Conservation (phyloP, 192 early-diverging fungal genomes). For the Entophlyctis helioformis region DNA sequence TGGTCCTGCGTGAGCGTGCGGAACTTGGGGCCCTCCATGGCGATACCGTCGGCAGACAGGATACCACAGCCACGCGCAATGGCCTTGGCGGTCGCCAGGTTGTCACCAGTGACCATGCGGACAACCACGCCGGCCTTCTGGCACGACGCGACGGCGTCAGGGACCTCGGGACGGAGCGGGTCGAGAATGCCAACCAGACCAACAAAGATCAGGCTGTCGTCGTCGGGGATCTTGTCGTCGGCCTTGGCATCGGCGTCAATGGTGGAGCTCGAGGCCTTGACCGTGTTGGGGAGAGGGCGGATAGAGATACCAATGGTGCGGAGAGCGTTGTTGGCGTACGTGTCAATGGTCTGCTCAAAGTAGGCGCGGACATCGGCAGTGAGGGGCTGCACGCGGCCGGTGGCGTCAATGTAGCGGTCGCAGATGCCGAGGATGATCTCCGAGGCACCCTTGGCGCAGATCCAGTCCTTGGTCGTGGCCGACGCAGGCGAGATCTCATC, state of each 20-base stretch:
- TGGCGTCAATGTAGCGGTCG: conserved; percentile 17
- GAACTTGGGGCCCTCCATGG: conserved; percentile 94
- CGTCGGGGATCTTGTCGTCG: conserved; percentile 28
- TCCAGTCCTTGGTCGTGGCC: conserved; percentile 32
- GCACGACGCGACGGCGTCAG: conserved; percentile 79
- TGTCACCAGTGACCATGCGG: conserved; percentile 99
- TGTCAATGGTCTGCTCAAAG: conserved; percentile 40
- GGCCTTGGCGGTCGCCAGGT: conserved; percentile 79
- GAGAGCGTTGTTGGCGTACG: conserved; percentile 68
- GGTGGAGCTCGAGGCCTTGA: background rate
- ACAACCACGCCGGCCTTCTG: conserved; percentile 87
- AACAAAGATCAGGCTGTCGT: conserved; percentile 60
- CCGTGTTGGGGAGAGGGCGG: conserved; percentile 10
- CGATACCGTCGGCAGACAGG: conserved; percentile 68
- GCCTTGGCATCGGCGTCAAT: conserved; percentile 33
- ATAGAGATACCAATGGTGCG: conserved; percentile 85
- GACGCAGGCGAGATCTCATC: background rate
- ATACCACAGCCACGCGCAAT: conserved; percentile 95
- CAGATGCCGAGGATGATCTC: conserved; percentile 64
- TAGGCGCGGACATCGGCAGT: conserved; percentile 4
- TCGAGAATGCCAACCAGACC: conserved; percentile 96
- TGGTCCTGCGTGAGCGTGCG: conserved; percentile 66
- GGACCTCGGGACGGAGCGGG: conserved; percentile 89
- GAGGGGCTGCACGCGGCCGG: conserved; percentile 18
- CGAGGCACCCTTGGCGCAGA: conserved; percentile 91